These are phyloP conservation scores for Leishmania amazonensis DNA, from an alignment of 208 protist species.

Conservation along the genomic window DNA sequence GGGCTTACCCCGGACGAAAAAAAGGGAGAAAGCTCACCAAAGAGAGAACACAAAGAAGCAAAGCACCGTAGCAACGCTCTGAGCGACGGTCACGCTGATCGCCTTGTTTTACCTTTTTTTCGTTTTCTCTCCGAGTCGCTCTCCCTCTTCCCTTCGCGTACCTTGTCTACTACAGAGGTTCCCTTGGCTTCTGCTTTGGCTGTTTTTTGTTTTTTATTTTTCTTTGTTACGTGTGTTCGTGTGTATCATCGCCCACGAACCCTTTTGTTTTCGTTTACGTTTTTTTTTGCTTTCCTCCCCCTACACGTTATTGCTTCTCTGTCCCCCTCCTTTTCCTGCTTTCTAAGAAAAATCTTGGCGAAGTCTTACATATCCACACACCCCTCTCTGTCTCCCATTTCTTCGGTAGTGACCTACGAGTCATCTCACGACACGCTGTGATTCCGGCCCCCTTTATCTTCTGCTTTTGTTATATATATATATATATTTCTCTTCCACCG, in stretches of 20 bases:
- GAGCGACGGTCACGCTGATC: not conserved
- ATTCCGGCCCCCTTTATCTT: not conserved
- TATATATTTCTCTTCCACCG: not conserved
- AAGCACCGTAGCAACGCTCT: not conserved
- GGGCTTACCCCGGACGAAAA: too few species aligned
- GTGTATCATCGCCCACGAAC: not conserved
- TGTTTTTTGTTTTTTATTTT: not conserved
- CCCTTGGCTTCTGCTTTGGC: slow-evolving; percentile 1
- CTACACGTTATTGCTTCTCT: slow-evolving; percentile 8
- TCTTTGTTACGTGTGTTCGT: not conserved
- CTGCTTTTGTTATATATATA: not conserved
- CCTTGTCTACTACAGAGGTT: not conserved
- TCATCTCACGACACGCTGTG: not conserved
- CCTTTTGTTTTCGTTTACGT: not conserved
- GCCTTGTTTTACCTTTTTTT: not conserved
- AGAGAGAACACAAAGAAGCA: not conserved
- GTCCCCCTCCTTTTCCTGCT: not conserved
- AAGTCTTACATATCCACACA: not conserved
- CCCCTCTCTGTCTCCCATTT: not conserved
- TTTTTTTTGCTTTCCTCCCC: not conserved
- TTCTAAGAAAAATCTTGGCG: not conserved
- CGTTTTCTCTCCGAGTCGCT: not conserved
- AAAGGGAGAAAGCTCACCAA: not conserved
- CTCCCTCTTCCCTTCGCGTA: not conserved
- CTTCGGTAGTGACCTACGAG: not conserved